Conservation (phyloP, 208 protist genomes). For the Leishmania lainsoni region DNA sequence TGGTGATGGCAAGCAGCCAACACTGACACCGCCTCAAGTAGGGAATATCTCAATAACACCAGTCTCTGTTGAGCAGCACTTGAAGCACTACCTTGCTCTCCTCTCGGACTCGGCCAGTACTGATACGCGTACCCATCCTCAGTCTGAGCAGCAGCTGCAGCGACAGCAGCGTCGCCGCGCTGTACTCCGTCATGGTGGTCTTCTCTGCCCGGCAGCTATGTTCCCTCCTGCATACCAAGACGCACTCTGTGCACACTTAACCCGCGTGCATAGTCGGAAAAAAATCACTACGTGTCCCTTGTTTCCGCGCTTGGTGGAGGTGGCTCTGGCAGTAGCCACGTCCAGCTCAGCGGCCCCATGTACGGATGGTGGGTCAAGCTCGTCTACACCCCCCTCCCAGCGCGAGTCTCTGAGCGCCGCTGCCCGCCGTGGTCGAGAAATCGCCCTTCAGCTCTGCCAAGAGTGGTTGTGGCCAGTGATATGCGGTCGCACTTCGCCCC, state of each 20-base stretch:
- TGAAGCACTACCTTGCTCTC: conserved; percentile 8
- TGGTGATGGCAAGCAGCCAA: neutral
- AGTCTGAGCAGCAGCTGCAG: neutral
- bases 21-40: neutral
- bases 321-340: conserved; percentile 23
- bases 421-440: conserved; percentile 13
- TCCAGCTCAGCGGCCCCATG: neutral
- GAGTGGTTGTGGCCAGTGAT: conserved; percentile 38
- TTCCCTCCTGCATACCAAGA: conserved; percentile 20
- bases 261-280: conserved; percentile 31
- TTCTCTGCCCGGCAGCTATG: conserved; percentile 22
- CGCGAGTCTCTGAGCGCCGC: neutral
- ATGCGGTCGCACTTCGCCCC: neutral
- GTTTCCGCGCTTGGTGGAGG: conserved; percentile 51
- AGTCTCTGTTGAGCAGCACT: conserved; percentile 26
- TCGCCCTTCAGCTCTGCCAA: conserved; percentile 4
- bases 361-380: too few species aligned
- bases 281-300: conserved; percentile 47
- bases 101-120: neutral
- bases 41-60: too few species aligned
- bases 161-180: neutral
- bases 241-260: conserved; percentile 24
- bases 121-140: neutral
- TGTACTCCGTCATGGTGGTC: conserved; percentile 8
- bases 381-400: neutral